A percentile compares a stretch with the other conserved stretches of the same genome.
These are phyloP conservation scores for Leccinum rimulosum DNA, from an alignment of 768 basidiomycete genomes.

Conservation along the genomic window DNA sequence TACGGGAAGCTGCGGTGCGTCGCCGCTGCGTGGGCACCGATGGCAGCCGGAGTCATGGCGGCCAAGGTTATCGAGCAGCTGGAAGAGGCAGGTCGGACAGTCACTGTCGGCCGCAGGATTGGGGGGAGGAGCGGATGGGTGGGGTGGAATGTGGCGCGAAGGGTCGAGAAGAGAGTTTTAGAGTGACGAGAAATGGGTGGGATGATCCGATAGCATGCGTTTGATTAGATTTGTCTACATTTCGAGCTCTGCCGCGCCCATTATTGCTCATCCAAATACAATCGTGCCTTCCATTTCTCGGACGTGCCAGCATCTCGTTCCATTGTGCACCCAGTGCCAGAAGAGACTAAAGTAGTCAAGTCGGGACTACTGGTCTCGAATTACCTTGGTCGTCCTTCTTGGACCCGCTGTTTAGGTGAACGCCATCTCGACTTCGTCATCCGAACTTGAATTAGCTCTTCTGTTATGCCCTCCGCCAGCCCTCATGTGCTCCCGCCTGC, in stretches of 20 bases:
- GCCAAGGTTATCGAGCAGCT: slow-evolving; percentile 40
- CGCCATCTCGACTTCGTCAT: slow-evolving; percentile 41
- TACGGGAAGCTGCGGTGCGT: slow-evolving; percentile 36
- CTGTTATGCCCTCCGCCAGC: slow-evolving; percentile 40
- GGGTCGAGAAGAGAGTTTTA: neutral
- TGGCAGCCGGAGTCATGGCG: slow-evolving; percentile 49
- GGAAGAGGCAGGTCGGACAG: slow-evolving; percentile 19
- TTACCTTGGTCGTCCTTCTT: no score
- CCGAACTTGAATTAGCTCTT: slow-evolving; percentile 41
- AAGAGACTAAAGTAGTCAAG: no score
- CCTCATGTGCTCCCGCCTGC: neutral
- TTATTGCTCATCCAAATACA: no score
- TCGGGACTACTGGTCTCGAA: no score
- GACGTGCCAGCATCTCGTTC: no score
- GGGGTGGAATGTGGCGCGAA: slow-evolving; percentile 34
- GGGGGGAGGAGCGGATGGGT: slow-evolving; percentile 52
- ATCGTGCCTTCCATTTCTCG: no score
- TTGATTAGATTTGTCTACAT: neutral
- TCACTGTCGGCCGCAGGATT: slow-evolving; percentile 15
- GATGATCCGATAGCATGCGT: no score
- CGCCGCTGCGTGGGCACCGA: slow-evolving; percentile 54
- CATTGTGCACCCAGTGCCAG: no score
- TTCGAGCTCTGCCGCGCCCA: neutral
- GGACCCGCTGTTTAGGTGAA: no score
- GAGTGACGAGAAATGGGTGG: neutral